Evolutionary conservation across 176 grass and related monocot genomes (phyloP), one percentile per base, ranked within the genome.

Genomic region (Typha latifolia): DNA sequence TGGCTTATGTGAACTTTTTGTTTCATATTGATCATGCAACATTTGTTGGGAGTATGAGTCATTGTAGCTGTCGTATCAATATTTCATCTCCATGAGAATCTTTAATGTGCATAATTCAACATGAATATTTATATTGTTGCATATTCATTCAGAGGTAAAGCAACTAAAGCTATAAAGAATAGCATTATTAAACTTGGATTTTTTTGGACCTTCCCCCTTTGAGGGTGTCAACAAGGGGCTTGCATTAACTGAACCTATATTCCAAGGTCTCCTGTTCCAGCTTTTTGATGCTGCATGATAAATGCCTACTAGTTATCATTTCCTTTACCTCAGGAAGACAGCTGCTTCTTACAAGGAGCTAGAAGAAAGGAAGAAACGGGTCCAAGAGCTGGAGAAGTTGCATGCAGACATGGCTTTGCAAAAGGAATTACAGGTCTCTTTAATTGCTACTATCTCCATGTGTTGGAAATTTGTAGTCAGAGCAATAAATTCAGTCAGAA

Each of bases 361-460:
- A 24, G 84, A 83, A 69, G 73, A 73, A 74, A 99, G 94, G 83
- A 92, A 87, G 68, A 79, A 76, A 49, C 84, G 89, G 67, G 66
- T 78, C 62, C 52, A 86, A 63, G 76, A 97, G 67, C 78, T 97
- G 67, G 94, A 93, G 79, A 97, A 85, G 78, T 51, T 97, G 22
- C 90, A 90, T 62, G 68, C 83, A 27, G 85, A 93, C 59, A 90
- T 97, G 89, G 81, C 89, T 11, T 79, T 97, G 76, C 72, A 90
- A 78, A 97, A 93, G 69, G 94, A 97, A 77, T 78, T 97, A 61
- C 77, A 90, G 94, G 94, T 99, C 51, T 32, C 63, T 65, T 0
- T 2, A 18, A 70, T 23, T 48, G 1, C 18, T 71, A 66, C 47
- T 43, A 70, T 51, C 51, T 75, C 49, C 9, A 75, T 47, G 15